Conservation (phyloP, 2,329 filamentous ascomycete genomes). For the Dactylella cylindrospora region DNA sequence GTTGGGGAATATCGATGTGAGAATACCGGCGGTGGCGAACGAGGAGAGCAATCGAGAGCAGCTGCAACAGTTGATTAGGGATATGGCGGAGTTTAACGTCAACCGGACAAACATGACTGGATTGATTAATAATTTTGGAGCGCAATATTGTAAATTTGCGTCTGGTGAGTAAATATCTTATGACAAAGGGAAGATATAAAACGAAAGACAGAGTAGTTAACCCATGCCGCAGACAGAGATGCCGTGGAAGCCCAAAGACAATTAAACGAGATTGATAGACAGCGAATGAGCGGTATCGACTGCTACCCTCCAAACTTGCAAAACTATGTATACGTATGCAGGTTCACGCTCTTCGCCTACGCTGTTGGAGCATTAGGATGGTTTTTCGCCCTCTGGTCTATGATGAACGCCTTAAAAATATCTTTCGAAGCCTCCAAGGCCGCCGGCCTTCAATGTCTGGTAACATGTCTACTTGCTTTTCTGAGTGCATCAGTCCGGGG, state of each 20-base stretch:
- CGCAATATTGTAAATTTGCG: conserved; percentile 29
- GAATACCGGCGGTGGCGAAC: conserved; percentile 23
- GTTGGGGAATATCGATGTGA: background rate
- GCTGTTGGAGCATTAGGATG: conserved; percentile 16
- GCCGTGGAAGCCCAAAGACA: conserved; percentile 48
- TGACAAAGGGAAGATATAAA: background rate
- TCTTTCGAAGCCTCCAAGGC: conserved; percentile 22
- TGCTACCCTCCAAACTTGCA: conserved; percentile 11
- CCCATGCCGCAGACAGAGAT: conserved; percentile 43
- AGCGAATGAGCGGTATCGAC: conserved; percentile 4
- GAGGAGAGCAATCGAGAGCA: conserved; percentile 16
- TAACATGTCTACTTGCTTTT: conserved; percentile 22
- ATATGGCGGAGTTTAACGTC: conserved; percentile 31
- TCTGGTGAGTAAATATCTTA: conserved; percentile 9
- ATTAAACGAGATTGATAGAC: conserved; percentile 44
- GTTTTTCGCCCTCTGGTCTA: conserved; percentile 30
- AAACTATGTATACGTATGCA: conserved; percentile 14
- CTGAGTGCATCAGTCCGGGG: no score
- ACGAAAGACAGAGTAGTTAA: background rate
- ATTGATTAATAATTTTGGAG: conserved; percentile 33
- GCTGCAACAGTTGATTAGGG: conserved; percentile 14
- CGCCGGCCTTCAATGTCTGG: conserved; percentile 21
- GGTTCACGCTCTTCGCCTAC: conserved; percentile 12
- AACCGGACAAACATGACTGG: conserved; percentile 12
- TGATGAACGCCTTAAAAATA: conserved; percentile 1